phyloP scores from a whole-genome alignment of 2,329 filamentous ascomycete genomes.

The Cryphonectria parasitica region DNA sequence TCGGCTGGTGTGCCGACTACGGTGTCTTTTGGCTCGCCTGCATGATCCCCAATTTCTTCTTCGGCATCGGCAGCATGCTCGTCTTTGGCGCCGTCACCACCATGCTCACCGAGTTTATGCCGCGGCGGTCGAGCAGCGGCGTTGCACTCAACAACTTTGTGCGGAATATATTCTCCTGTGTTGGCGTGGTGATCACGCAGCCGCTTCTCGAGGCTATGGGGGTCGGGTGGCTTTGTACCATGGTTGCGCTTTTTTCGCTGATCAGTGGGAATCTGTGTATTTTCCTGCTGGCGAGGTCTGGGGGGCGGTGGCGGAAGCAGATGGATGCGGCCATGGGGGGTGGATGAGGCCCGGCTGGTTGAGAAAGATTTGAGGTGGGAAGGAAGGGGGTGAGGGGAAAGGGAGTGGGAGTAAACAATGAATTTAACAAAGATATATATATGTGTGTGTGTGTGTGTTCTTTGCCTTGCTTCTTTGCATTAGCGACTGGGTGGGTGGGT shows the following conservation, averaged over 20 bases:
- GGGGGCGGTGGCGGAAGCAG: constrained; percentile 63
- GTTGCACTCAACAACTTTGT: constrained; percentile 84
- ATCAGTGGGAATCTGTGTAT: constrained; percentile 61
- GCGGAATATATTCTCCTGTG: constrained; percentile 76
- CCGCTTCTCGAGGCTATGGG: constrained; percentile 74
- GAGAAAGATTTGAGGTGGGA: background rate
- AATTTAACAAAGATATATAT: background rate
- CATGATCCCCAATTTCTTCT: constrained; percentile 70
- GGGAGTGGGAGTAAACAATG: background rate
- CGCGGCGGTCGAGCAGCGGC: constrained; percentile 68
- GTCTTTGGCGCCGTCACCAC: constrained; percentile 76
- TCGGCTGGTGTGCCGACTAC: constrained; percentile 70
- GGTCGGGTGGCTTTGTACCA: constrained; percentile 77
- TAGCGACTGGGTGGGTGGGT: background rate
- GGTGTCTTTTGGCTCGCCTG: constrained; percentile 49
- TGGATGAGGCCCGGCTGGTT: background rate
- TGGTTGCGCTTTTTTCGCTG: constrained; percentile 55
- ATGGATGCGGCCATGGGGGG: constrained; percentile 58
- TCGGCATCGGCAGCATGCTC: constrained; percentile 78
- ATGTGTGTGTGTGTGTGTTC: background rate
- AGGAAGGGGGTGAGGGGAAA: background rate
- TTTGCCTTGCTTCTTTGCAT: background rate
- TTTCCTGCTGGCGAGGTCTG: constrained; percentile 63
- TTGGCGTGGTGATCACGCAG: constrained; percentile 70
- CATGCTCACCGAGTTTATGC: constrained; percentile 86